Evolutionary conservation across 257 asterid species (phyloP).

Genomic region (Solanum phureja): DNA sequence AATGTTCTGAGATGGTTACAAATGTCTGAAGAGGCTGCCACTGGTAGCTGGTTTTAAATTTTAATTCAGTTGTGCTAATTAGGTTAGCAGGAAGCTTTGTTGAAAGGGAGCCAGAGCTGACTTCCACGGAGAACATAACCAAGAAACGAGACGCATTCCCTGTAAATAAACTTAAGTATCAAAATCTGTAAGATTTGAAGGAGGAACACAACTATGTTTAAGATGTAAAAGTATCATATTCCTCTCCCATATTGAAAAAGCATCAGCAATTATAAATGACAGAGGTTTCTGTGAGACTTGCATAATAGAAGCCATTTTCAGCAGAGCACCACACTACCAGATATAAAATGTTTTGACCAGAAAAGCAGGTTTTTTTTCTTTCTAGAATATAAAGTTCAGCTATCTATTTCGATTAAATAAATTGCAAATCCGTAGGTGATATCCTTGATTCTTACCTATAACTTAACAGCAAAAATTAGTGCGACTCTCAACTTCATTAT

Average conservation of each 20-base stretch:
- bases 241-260: not conserved
- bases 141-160: conserved; percentile 56
- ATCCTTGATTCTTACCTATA: not conserved
- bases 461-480: not conserved
- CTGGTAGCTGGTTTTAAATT: conserved; percentile 46
- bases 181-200: not conserved
- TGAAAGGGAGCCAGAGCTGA: conserved; percentile 53
- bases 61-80: conserved; percentile 60
- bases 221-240: not conserved
- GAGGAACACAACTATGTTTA: not conserved
- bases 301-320: not conserved
- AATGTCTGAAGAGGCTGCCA: conserved; percentile 91
- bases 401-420: not conserved
- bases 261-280: not conserved
- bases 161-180: conserved; percentile 9
- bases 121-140: conserved; percentile 68
- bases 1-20: conserved; percentile 79
- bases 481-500: not conserved
- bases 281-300: not conserved
- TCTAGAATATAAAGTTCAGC: not conserved
- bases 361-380: not conserved
- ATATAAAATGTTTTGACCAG: not conserved
- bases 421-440: not conserved
- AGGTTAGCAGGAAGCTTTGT: conserved; percentile 69
- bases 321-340: not conserved